phyloP scores from a whole-genome alignment of 2,329 filamentous ascomycete species.

The Neofusicoccum sp. region DNA sequence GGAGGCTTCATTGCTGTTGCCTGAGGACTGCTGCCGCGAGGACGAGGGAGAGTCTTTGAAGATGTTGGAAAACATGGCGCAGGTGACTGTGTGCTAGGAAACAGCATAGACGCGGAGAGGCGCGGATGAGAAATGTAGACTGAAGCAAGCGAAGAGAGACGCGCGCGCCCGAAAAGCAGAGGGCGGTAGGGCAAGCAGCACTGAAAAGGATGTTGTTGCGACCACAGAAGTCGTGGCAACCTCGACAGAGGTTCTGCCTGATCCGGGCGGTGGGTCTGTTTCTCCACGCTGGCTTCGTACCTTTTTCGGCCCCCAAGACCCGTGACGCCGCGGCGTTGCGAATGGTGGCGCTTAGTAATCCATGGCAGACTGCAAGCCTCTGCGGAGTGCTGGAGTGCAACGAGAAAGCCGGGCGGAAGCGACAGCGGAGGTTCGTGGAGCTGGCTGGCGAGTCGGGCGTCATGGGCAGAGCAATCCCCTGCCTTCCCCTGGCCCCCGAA shows the following conservation, averaged over 20 bases:
- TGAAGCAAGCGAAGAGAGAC: neutral
- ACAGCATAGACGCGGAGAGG: neutral
- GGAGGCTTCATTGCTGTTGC: slow-evolving; percentile 10
- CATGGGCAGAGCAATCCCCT: neutral
- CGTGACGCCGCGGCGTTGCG: neutral
- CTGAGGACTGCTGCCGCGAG: neutral
- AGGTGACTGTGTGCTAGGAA: neutral
- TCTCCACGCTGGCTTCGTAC: neutral
- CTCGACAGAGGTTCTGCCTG: neutral
- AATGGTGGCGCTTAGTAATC: slow-evolving; percentile 7
- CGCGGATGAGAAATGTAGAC: neutral
- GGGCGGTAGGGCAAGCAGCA: neutral
- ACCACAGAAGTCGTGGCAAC: neutral
- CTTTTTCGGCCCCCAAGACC: neutral
- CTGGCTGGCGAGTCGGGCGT: neutral
- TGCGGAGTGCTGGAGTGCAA: neutral
- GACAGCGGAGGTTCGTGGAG: neutral
- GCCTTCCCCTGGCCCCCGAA: slow-evolving; percentile 9
- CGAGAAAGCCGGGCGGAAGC: neutral
- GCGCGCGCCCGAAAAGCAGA: neutral
- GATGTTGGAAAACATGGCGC: slow-evolving; percentile 21
- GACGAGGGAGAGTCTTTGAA: slow-evolving; percentile 15
- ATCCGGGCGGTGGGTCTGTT: neutral
- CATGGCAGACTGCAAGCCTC: neutral
- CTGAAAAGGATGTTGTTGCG: neutral